These are phyloP conservation scores for Didymellaceae sp. DNA, from an alignment of 2,329 filamentous ascomycete genomes.

Conservation along the genomic window DNA sequence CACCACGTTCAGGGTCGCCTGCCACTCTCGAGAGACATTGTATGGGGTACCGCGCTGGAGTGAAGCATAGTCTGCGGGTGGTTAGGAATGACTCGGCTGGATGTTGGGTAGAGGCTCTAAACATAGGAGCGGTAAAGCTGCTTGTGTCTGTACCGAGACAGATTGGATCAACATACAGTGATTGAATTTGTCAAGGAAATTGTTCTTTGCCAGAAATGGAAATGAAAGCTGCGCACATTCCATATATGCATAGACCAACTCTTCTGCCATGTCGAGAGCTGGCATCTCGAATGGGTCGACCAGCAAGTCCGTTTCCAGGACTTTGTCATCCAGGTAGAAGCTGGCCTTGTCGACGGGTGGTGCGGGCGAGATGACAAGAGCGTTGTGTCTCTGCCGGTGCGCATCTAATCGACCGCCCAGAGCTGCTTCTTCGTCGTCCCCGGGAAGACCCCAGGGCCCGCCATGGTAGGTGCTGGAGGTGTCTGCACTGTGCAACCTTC, in stretches of 20 bases:
- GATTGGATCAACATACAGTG: conserved; percentile 22
- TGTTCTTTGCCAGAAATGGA: conserved; percentile 39
- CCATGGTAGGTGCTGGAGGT: neutral
- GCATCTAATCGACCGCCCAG: conserved; percentile 21
- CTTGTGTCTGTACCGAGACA: neutral
- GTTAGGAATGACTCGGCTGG: neutral
- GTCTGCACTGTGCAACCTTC: conserved; percentile 21
- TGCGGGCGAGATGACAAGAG: conserved; percentile 5
- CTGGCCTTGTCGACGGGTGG: conserved; percentile 28
- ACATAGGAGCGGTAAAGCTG: no score
- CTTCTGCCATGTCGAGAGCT: conserved; percentile 32
- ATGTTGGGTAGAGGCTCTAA: no score
- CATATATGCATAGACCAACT: conserved; percentile 42
- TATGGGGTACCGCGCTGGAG: conserved; percentile 20
- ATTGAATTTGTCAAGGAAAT: conserved; percentile 43
- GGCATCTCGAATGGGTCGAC: conserved; percentile 40
- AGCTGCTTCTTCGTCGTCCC: conserved; percentile 18
- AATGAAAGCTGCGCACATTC: conserved; percentile 28
- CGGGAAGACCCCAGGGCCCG: conserved; percentile 30
- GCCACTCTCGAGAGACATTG: conserved; percentile 38
- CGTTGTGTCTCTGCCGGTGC: conserved; percentile 13
- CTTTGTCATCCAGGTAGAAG: conserved; percentile 43
- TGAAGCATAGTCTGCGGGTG: conserved; percentile 27
- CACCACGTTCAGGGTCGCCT: conserved; percentile 49
- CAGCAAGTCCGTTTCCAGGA: conserved; percentile 25